Percentiles rank a stretch among this genome's conserved stretches.
These are phyloP conservation scores for Isatis tinctoria DNA, from an alignment of 345 rosid genomes.

Conservation along the genomic window DNA sequence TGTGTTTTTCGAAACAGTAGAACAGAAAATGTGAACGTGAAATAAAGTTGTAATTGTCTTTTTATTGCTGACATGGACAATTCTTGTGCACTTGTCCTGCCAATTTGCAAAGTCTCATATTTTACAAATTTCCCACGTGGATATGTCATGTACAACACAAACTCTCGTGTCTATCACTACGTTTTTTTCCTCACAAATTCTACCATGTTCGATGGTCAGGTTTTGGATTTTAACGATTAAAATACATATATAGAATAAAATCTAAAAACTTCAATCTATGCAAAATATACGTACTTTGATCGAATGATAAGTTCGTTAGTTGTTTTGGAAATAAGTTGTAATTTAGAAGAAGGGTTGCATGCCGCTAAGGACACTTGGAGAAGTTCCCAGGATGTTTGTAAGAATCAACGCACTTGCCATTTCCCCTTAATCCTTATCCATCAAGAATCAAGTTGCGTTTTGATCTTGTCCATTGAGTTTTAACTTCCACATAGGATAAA, in stretches of 20 bases:
- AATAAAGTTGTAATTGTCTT: slow-evolving; percentile 26
- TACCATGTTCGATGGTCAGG: slow-evolving; percentile 18
- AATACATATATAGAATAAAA: neutral
- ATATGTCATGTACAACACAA: slow-evolving; percentile 28
- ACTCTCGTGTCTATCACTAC: slow-evolving; percentile 18
- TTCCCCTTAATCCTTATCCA: slow-evolving; percentile 28
- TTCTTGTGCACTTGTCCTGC: slow-evolving; percentile 12
- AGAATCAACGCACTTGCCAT: slow-evolving; percentile 10
- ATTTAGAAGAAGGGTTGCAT: neutral
- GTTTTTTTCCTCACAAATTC: neutral
- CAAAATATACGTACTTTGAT: neutral
- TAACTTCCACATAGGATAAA: neutral
- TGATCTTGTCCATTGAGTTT: slow-evolving; percentile 13
- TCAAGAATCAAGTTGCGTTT: slow-evolving; percentile 26
- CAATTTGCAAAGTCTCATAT: slow-evolving; percentile 10
- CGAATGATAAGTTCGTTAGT: neutral
- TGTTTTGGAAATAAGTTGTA: neutral
- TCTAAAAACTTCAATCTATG: neutral
- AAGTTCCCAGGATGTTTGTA: slow-evolving; percentile 11
- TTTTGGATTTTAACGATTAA: neutral
- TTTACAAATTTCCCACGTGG: slow-evolving; percentile 24
- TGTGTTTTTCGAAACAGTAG: neutral
- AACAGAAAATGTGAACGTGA: slow-evolving; percentile 17
- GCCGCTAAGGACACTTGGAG: slow-evolving; percentile 28
- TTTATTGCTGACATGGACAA: slow-evolving; percentile 23